phyloP scores from a whole-genome alignment of 441 rosid species.

The Rhodomyrtus psidioides region DNA sequence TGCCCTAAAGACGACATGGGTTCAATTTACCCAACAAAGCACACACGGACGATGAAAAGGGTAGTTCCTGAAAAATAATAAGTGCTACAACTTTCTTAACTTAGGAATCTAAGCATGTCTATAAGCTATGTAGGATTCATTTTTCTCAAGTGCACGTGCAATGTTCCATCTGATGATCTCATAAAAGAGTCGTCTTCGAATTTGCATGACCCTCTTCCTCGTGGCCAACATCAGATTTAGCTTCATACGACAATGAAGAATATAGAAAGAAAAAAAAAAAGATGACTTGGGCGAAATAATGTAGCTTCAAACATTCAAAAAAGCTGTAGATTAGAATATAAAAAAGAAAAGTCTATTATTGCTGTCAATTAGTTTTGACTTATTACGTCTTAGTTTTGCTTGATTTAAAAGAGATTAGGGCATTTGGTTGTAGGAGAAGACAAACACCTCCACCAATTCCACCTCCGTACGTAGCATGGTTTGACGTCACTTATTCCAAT shows the following conservation, averaged over 20 bases:
- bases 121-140: neutral
- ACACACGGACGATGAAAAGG: neutral
- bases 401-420: neutral
- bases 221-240: neutral
- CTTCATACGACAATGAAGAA: neutral
- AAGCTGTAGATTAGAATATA: neutral
- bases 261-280: neutral
- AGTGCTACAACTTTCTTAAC: neutral
- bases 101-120: neutral
- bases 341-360: neutral
- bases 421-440: neutral
- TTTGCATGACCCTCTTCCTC: neutral
- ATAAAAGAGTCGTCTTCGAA: neutral
- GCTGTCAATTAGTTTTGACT: neutral
- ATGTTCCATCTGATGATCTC: neutral
- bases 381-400: neutral
- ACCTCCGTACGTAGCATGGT: neutral
- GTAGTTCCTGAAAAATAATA: neutral
- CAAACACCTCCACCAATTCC: neutral
- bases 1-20: neutral
- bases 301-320: neutral
- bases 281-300: neutral
- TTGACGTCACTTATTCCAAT: neutral
- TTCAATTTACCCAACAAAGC: neutral
- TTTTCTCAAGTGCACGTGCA: neutral